Conservation (phyloP, 2,329 filamentous ascomycete genomes). For the Xylaria sp. region DNA sequence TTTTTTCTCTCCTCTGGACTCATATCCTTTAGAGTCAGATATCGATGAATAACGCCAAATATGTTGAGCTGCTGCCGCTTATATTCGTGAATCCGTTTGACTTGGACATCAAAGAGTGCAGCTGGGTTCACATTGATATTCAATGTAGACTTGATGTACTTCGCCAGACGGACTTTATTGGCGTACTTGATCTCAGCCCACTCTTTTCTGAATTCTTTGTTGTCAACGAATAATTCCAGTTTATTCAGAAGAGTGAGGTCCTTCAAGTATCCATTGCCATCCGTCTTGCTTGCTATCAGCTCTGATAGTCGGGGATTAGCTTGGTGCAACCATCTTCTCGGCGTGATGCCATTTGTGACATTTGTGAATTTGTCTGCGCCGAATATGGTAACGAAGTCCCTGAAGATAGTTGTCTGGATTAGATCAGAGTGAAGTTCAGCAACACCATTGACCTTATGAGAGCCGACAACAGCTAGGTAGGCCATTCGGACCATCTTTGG, state of each 20-base stretch:
- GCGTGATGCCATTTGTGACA: constrained; percentile 97
- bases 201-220: constrained; percentile 90
- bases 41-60: constrained; percentile 95
- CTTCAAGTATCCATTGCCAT: constrained; percentile 85
- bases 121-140: constrained; percentile 86
- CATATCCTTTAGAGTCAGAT: constrained; percentile 88
- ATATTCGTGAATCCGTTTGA: constrained; percentile 99
- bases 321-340: constrained; percentile 95
- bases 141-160: constrained; percentile 86
- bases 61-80: constrained; percentile 99
- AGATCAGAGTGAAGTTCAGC: constrained; percentile 97
- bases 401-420: constrained; percentile 99
- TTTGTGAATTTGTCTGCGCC: constrained; percentile 98
- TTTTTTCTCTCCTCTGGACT: constrained; percentile 86
- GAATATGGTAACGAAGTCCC: constrained; percentile 95
- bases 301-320: constrained; percentile 93
- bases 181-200: constrained; percentile 97
- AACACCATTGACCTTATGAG: constrained; percentile 99
- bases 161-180: constrained; percentile 92
- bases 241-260: constrained; percentile 88
- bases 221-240: constrained; percentile 83
- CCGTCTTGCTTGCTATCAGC: constrained; percentile 89
- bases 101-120: constrained; percentile 94
- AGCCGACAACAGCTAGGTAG: constrained; percentile 91
- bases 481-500: constrained; percentile 99